Base-by-base conservation (phyloP, 1,139 yeast species). In the Protomyces lactucae-debilis region DNA sequence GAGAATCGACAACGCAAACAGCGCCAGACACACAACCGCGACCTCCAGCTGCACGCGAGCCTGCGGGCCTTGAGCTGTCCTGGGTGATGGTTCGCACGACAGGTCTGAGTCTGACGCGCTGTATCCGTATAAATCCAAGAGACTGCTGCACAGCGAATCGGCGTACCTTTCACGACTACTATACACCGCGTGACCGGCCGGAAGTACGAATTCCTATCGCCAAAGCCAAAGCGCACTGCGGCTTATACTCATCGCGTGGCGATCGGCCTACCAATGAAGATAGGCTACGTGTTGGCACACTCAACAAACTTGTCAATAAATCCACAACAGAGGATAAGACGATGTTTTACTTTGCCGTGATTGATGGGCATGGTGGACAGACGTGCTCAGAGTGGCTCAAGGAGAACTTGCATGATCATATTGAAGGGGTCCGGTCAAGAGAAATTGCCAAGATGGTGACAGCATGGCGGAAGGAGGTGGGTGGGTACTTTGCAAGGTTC, bases 191-290 rank as follows among this genome's bases (percentile, higher is more conserved):
- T 16, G 57, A 59, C 12, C 57, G 54, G 10, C 63, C 63, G 9
- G 63, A 65, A 10, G 74, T 74, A 37, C 73, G 79, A 53, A 82
- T 86, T 6, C 85, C 86, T 45, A 75, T 89, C 66, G 75, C 83
- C 40, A 85, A 84, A 70, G 85, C 87, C 12, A 95, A 95, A 4
- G 80, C 85, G 1, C 88, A 86, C 72, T 80, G 90, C 51, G 99
- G 99, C 6, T 95, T 92, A 75, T 82, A 79, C 69, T 76, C 90
- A 1, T 84, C 88, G 57, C 79, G 99, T 61, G 88, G 90, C 65
- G 89, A 85, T 73, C 79, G 98, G 65, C 72, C 82, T 55, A 82
- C 82, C 71, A 93, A 93, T 74, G 98, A 93, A 74, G 99, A 93
- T 74, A 79, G 83, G 64, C 87, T 84, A 75, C 80, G 79, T 68